Percentiles rank a stretch among this genome's conserved stretches.
Evolutionary conservation across 495 filamentous ascomycete genomes (phyloP).

Genomic region (Penicillium dipodomyicola): DNA sequence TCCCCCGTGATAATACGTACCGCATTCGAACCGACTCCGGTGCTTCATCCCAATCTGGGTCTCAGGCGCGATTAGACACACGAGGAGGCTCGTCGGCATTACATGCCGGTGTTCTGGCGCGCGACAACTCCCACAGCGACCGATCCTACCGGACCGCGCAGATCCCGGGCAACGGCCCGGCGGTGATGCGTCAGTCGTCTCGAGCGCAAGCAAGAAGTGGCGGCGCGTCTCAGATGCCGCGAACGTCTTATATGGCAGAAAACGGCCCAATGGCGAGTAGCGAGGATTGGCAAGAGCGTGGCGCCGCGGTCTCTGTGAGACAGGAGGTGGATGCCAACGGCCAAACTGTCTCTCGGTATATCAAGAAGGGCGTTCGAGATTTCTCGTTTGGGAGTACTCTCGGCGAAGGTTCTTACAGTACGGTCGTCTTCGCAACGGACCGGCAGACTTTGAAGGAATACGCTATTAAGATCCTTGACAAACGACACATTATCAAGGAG

Average conservation of each 20-base stretch:
- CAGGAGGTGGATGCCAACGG: constrained; percentile 82
- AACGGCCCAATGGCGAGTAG: constrained; percentile 65
- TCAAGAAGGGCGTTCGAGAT: constrained; percentile 97
- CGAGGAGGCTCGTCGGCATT: constrained; percentile 60
- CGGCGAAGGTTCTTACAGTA: constrained; percentile 98
- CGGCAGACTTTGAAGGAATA: constrained; percentile 94
- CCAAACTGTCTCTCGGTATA: constrained; percentile 71
- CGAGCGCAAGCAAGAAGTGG: constrained; percentile 41
- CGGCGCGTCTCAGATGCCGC: constrained; percentile 56
- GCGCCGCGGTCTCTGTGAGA: constrained; percentile 74
- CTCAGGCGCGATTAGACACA: constrained; percentile 56
- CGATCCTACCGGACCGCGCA: constrained; percentile 62
- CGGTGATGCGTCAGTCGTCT: constrained; percentile 50
- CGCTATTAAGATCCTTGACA: constrained; percentile 97
- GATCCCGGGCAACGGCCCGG: constrained; percentile 53
- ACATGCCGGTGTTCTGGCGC: constrained; percentile 61
- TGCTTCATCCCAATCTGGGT: constrained; percentile 57
- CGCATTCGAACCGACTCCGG: constrained; percentile 64
- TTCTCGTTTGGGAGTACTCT: constrained; percentile 91
- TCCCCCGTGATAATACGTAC: constrained; percentile 51
- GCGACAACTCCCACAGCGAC: constrained; percentile 70
- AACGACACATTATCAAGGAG: constrained; percentile 99
- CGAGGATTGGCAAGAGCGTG: constrained; percentile 94
- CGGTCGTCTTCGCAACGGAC: constrained; percentile 91
- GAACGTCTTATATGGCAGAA: constrained; percentile 59